Percentiles rank a stretch among this genome's conserved stretches.
Conservation (phyloP, 2,329 filamentous ascomycete species). For the Bertia moriformis region DNA sequence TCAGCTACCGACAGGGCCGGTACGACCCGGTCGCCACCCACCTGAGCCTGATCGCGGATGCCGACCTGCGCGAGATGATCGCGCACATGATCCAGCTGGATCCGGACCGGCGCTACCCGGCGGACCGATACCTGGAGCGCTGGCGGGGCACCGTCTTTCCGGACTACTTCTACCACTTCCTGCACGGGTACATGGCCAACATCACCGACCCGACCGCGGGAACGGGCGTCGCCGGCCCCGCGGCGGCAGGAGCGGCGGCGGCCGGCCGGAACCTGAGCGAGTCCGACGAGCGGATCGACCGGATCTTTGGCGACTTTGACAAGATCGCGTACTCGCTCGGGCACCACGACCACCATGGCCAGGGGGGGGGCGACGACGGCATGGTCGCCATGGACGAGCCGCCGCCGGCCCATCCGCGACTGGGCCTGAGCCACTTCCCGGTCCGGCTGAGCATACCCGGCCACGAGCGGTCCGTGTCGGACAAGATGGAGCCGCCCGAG, state of each 20-base stretch:
- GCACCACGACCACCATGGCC: conserved; percentile 39
- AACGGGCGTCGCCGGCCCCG: conserved; percentile 54
- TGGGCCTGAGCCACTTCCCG: conserved; percentile 55
- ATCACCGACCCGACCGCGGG: conserved; percentile 83
- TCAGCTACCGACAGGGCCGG: conserved; percentile 82
- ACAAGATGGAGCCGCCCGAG: conserved; percentile 41
- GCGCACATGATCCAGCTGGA: conserved; percentile 93
- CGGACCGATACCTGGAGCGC: conserved; percentile 83
- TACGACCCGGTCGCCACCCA: conserved; percentile 76
- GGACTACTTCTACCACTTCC: conserved; percentile 89
- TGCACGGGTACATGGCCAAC: conserved; percentile 94
- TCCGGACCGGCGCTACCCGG: conserved; percentile 79
- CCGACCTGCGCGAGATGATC: conserved; percentile 75
- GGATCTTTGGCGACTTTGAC: conserved; percentile 87
- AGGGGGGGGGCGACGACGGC: conserved; percentile 13
- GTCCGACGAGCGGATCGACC: conserved; percentile 84
- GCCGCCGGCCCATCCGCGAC: conserved; percentile 19
- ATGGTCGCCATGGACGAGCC: conserved; percentile 5
- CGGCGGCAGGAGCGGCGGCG: no score
- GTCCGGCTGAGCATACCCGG: conserved; percentile 77
- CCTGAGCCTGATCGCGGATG: conserved; percentile 74
- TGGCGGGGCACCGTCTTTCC: conserved; percentile 89
- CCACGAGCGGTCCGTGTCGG: conserved; percentile 57
- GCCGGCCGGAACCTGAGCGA: conserved; percentile 73
- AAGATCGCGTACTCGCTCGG: conserved; percentile 93